Conservation (phyloP, 306 rosid species). For the Cotoneaster glaucophyllus region DNA sequence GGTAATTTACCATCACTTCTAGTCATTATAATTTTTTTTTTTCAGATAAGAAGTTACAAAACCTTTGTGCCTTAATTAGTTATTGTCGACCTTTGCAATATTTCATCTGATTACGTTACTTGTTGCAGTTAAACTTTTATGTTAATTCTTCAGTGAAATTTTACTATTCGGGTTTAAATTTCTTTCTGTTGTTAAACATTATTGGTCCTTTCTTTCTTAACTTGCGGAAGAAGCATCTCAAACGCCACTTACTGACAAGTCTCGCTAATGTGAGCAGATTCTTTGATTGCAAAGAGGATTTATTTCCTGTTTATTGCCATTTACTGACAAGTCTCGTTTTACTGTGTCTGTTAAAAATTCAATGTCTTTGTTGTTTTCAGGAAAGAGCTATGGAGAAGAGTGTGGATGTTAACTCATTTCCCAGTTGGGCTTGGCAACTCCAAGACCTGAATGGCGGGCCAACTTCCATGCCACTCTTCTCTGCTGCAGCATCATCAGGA, state of each 20-base stretch:
- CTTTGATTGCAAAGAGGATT: neutral
- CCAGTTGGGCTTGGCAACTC: constrained; percentile 56
- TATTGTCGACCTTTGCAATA: neutral
- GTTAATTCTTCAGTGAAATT: neutral
- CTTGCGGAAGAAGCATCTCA: neutral
- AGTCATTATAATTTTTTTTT: neutral
- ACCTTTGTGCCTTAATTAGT: neutral
- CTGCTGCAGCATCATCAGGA: constrained; percentile 99
- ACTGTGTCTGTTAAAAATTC: neutral
- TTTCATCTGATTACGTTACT: neutral
- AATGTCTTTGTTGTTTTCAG: constrained; percentile 29
- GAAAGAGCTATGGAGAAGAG: constrained; percentile 72
- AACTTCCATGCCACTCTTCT: constrained; percentile 48
- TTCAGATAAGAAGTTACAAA: neutral
- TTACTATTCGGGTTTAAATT: neutral
- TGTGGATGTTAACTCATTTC: constrained; percentile 43
- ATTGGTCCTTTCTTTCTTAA: neutral
- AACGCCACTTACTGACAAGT: too few species aligned
- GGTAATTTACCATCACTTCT: constrained; percentile 32
- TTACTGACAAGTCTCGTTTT: neutral
- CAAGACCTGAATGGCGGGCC: constrained; percentile 48
- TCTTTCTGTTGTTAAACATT: neutral
- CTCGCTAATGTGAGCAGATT: neutral
- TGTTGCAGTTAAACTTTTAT: neutral
- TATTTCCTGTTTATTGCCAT: neutral